Percentiles rank a stretch among this genome's conserved stretches.
phyloP scores from a whole-genome alignment of 2,329 filamentous ascomycete species.

The Penicillium verrucosum region DNA sequence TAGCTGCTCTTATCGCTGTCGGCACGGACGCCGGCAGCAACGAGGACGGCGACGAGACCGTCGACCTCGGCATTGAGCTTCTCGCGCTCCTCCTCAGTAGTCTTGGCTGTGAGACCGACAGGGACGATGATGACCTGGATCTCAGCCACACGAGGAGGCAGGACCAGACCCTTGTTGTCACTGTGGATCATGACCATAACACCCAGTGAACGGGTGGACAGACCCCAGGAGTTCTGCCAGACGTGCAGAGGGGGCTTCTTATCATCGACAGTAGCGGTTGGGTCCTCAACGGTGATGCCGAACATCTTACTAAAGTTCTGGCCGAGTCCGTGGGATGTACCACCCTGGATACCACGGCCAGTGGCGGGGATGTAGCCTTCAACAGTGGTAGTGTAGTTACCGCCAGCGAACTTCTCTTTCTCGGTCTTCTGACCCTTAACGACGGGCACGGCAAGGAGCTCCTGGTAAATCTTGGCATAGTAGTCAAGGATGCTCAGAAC shows the following conservation, averaged over 20 bases:
- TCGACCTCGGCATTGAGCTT: constrained; percentile 74
- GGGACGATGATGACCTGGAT: constrained; percentile 84
- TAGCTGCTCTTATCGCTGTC: constrained; percentile 85
- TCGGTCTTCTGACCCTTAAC: constrained; percentile 93
- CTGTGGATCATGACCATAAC: constrained; percentile 99
- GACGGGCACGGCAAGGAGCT: constrained; percentile 90
- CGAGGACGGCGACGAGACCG: constrained; percentile 65
- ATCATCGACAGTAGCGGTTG: constrained; percentile 64
- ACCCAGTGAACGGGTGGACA: constrained; percentile 94
- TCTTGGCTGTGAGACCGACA: constrained; percentile 88
- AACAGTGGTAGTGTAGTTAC: constrained; percentile 92
- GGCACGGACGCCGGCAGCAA: constrained; percentile 69
- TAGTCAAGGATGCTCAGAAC: constrained; percentile 90
- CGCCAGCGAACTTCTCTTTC: constrained; percentile 96
- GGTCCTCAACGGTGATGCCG: constrained; percentile 94
- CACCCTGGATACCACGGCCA: constrained; percentile 93
- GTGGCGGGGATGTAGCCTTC: constrained; percentile 97
- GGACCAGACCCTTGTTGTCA: constrained; percentile 90
- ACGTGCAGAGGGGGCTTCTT: constrained; percentile 79
- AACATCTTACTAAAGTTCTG: constrained; percentile 99
- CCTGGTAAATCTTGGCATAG: constrained; percentile 88
- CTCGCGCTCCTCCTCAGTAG: constrained; percentile 71
- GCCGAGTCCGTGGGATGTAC: constrained; percentile 87
- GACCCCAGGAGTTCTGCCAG: constrained; percentile 99
- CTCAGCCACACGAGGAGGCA: constrained; percentile 86